Conservation (phyloP, 2,329 filamentous ascomycete genomes). For the Ascochyta lentis region DNA sequence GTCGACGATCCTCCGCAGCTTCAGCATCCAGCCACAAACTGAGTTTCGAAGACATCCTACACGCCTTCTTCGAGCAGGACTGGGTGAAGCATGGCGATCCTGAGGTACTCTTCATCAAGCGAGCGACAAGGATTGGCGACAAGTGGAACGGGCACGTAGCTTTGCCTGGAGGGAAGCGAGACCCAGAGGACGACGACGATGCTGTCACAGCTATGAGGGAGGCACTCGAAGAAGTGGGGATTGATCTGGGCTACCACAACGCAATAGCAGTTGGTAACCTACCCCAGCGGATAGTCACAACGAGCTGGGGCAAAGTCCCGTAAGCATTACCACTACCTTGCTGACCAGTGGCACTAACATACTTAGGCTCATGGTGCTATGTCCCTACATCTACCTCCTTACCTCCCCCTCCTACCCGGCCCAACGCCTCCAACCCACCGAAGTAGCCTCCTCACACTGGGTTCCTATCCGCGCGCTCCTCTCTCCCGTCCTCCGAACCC, state of each 20-base stretch:
- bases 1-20: slow-evolving; percentile 36
- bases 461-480: slow-evolving; percentile 68
- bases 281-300: slow-evolving; percentile 70
- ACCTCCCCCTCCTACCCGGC: slow-evolving; percentile 63
- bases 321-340: slow-evolving; percentile 45
- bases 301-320: slow-evolving; percentile 70
- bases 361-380: slow-evolving; percentile 68
- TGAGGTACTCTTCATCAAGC: slow-evolving; percentile 75
- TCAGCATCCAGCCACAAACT: slow-evolving; percentile 33
- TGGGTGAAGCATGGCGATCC: slow-evolving; percentile 72
- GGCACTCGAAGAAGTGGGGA: slow-evolving; percentile 70
- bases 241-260: slow-evolving; percentile 61
- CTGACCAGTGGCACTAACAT: not conserved
- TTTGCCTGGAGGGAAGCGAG: slow-evolving; percentile 70
- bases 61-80: slow-evolving; percentile 66
- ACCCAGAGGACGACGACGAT: slow-evolving; percentile 69
- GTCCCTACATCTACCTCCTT: slow-evolving; percentile 70
- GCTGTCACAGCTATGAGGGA: slow-evolving; percentile 68
- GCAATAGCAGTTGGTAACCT: slow-evolving; percentile 64
- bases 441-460: slow-evolving; percentile 74
- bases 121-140: slow-evolving; percentile 69
- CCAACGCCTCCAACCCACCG: slow-evolving; percentile 69
- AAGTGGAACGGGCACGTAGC: slow-evolving; percentile 74
- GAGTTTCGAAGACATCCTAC: slow-evolving; percentile 53
- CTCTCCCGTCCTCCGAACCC: slow-evolving; percentile 65